Evolutionary conservation across 2,329 filamentous ascomycete genomes (phyloP), one percentile per base, ranked within the genome.

Genomic region (Fusarium setosum): DNA sequence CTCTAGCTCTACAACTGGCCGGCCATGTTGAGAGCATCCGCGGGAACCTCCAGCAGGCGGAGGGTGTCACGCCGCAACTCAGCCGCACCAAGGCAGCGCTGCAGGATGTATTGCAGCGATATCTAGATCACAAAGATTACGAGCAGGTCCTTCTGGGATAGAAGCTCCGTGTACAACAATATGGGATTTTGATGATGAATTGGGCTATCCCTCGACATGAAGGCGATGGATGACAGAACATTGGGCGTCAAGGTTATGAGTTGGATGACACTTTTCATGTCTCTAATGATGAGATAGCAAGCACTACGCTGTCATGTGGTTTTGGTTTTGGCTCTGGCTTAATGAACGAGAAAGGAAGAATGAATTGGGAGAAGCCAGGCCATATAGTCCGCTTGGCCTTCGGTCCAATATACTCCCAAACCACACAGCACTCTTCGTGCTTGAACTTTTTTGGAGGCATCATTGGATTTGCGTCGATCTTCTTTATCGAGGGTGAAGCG

Each of bases 11-110:
- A 15, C 84, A 87, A 71, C 78, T 88, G 17, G 77, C 78, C 11
- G 85, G 74, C 51, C 86, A 88, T 63, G 83, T 87, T 76, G 84
- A 88, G 60, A 88, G 84, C 67, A 83, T 89, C 71, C 78, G 76
- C 54, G 77, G 77, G 40, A 88, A 88, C 68, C 75, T 88, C 35
- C 76, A 80, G 56, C 86, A 87, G 74, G 81, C 86, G 13, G 82
- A 84, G 1, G 83, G 82, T 7, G 77, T 89, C 5, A 68, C 82
- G 6, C 83, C 83, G 2, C 81, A 83, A 31, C 81, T 88, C 15
- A 73, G 68, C 17, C 80, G 76, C 55, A 85, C 80, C 65, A 79
- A 77, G 48, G 85, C 84, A 3, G 80, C 83, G 4, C 68, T 88
- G 51, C 83, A 83, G 67, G 79, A 79, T 13, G 79, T 83, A 32